Conservation (phyloP, 495 filamentous ascomycete genomes). For the Neurospora terricola region DNA sequence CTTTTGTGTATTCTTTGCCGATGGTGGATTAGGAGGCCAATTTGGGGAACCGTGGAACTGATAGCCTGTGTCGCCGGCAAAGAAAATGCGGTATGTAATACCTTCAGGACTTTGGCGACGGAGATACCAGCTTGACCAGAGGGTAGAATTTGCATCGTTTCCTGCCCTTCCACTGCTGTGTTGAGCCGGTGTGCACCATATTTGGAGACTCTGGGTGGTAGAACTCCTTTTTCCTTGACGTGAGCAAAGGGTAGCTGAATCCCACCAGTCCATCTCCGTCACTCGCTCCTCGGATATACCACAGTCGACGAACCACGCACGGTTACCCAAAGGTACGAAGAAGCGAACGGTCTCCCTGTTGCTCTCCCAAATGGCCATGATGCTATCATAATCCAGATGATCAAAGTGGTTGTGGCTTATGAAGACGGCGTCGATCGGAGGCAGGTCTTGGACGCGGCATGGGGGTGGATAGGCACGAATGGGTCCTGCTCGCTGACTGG, state of each 20-base stretch:
- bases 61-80: conserved; percentile 24
- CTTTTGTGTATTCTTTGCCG: neutral
- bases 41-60: conserved; percentile 17
- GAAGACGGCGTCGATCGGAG: conserved; percentile 38
- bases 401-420: conserved; percentile 47
- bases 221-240: conserved; percentile 11
- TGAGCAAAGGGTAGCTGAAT: conserved; percentile 22
- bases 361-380: conserved; percentile 27
- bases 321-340: conserved; percentile 34
- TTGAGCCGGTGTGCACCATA: conserved; percentile 36
- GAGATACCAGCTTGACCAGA: conserved; percentile 48
- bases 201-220: conserved; percentile 4
- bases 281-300: conserved; percentile 32
- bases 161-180: conserved; percentile 33
- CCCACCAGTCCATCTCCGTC: conserved; percentile 45
- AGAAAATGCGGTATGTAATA: conserved; percentile 13
- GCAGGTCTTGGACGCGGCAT: conserved; percentile 35
- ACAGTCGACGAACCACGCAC: conserved; percentile 24
- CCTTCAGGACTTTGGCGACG: conserved; percentile 3
- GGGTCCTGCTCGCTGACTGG: conserved; percentile 36
- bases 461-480: conserved; percentile 41
- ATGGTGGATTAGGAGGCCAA: conserved; percentile 17
- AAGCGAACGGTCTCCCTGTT: conserved; percentile 27
- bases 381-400: conserved; percentile 36
- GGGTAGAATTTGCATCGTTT: conserved; percentile 21